Percentiles rank a stretch among this genome's conserved stretches.
Evolutionary conservation across 139 green algal species (phyloP).

Genomic region (Asterochloris erici): DNA sequence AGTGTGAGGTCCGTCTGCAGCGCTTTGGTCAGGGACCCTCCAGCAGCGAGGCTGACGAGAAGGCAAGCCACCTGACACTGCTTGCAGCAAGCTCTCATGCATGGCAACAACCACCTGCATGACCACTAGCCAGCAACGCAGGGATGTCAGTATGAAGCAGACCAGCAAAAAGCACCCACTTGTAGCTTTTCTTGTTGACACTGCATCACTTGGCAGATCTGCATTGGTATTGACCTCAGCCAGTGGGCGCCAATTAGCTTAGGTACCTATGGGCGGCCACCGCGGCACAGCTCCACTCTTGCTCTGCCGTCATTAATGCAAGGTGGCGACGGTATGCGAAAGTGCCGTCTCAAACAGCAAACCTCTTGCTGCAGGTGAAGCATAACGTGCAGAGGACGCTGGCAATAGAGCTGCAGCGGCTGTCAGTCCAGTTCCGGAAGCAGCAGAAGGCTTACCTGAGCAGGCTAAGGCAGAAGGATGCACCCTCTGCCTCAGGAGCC

Average conservation of each 20-base stretch:
- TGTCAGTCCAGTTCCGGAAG: conserved; percentile 83
- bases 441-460: conserved; percentile 86
- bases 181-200: too few relatives aligned
- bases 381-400: conserved; percentile 78
- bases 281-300: too few relatives aligned
- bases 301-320: background rate
- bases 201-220: too few relatives aligned
- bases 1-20: conserved; percentile 49
- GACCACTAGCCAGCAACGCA: too few relatives aligned
- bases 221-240: too few relatives aligned
- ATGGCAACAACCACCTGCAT: too few relatives aligned
- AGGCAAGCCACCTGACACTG: conserved; percentile 23
- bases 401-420: conserved; percentile 77
- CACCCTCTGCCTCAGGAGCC: conserved; percentile 33
- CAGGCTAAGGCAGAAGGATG: conserved; percentile 66
- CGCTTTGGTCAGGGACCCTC: conserved; percentile 28
- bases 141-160: too few relatives aligned
- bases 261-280: too few relatives aligned
- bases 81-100: too few relatives aligned
- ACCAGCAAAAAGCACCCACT: too few relatives aligned
- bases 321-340: background rate
- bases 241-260: too few relatives aligned
- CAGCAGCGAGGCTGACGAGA: conserved; percentile 37
- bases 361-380: conserved; percentile 32
- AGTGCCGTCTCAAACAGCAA: too few relatives aligned